A percentile compares a stretch with the other conserved stretches of the same genome.
Conservation (phyloP, 2,329 filamentous ascomycete species). For the Aspergillus texensis region DNA sequence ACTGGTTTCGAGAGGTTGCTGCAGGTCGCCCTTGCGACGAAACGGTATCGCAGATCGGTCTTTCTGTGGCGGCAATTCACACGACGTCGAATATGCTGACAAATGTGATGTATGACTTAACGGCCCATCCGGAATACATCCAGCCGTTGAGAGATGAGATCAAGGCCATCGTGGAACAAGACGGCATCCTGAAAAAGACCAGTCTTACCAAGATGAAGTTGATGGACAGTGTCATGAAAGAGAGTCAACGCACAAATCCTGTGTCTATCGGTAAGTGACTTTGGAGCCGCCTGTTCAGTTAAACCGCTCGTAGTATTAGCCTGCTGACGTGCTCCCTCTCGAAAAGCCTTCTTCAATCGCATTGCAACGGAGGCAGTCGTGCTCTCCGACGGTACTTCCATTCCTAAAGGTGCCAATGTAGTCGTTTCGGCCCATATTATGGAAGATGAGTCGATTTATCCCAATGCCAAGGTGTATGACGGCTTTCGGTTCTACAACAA, state of each 20-base stretch:
- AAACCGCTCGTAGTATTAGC: neutral
- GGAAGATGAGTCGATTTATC: constrained; percentile 31
- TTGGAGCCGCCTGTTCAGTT: neutral
- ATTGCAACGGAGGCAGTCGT: constrained; percentile 23
- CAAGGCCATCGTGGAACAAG: constrained; percentile 43
- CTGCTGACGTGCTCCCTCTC: neutral
- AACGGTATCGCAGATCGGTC: constrained; percentile 26
- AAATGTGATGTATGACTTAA: constrained; percentile 58
- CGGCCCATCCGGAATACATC: constrained; percentile 54
- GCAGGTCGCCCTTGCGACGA: constrained; percentile 19
- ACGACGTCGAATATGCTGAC: constrained; percentile 41
- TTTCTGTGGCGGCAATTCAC: constrained; percentile 37
- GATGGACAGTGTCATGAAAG: constrained; percentile 41
- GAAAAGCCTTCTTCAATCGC: constrained; percentile 24
- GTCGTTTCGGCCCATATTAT: constrained; percentile 30
- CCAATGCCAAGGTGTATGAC: constrained; percentile 34
- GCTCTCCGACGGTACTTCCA: constrained; percentile 33
- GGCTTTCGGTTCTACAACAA: constrained; percentile 37
- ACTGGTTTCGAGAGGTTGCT: constrained; percentile 31
- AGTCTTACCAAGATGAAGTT: constrained; percentile 37
- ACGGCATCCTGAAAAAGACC: constrained; percentile 40
- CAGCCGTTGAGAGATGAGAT: constrained; percentile 58
- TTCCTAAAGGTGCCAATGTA: constrained; percentile 32
- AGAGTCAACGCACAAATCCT: constrained; percentile 34
- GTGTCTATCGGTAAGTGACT: constrained; percentile 25